Evolutionary conservation across 2,329 filamentous ascomycete genomes (phyloP).

Genomic region (Stagonosporopsis chrysanthemi): DNA sequence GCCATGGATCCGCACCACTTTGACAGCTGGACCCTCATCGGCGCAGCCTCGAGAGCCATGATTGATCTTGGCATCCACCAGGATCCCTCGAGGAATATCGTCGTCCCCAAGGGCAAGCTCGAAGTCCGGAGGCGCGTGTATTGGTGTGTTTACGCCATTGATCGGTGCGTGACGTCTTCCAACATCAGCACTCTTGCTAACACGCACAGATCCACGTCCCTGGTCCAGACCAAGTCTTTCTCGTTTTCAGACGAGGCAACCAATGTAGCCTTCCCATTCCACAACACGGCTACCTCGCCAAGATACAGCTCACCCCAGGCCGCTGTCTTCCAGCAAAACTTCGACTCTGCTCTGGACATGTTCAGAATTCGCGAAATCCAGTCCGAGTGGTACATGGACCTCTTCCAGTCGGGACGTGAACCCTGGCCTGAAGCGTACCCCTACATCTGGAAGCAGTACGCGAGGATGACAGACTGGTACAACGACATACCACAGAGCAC

Average conservation of each 20-base stretch:
- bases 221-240: conserved; percentile 86
- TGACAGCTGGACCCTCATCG: conserved; percentile 92
- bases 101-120: conserved; percentile 72
- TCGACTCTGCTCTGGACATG: conserved; percentile 76
- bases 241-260: conserved; percentile 92
- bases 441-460: conserved; percentile 78
- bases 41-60: conserved; percentile 85
- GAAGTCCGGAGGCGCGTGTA: conserved; percentile 85
- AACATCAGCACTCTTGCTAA: conserved; percentile 28
- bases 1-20: conserved; percentile 91
- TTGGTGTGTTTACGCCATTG: conserved; percentile 88
- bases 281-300: conserved; percentile 45
- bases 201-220: conserved; percentile 76
- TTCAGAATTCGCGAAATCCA: conserved; percentile 86
- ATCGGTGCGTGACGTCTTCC: conserved; percentile 64
- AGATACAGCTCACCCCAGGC: conserved; percentile 57
- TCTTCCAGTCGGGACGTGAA: conserved; percentile 79
- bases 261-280: conserved; percentile 77
- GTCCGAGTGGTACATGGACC: conserved; percentile 86
- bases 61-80: conserved; percentile 93
- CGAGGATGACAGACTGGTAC: conserved; percentile 81
- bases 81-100: conserved; percentile 77
- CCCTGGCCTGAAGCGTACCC: conserved; percentile 72
- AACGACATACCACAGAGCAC: conserved; percentile 74
- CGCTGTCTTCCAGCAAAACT: conserved; percentile 62